Conservation (phyloP, 1,284 basidiomycete genomes). For the Taiwanofungus camphoratus region DNA sequence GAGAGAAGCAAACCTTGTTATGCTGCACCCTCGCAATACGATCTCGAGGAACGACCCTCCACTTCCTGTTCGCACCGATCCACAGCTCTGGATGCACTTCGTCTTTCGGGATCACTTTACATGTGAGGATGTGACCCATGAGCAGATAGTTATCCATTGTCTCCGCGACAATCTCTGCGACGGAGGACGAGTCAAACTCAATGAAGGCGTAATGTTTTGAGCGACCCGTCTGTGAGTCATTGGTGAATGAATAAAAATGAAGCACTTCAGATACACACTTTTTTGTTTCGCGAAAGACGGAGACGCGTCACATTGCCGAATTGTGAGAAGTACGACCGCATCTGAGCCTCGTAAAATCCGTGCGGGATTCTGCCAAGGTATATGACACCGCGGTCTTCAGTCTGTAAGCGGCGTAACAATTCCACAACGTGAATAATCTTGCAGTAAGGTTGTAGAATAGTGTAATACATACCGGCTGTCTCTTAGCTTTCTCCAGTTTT, state of each 20-base stretch:
- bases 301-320: conserved; percentile 90
- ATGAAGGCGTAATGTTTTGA: conserved; percentile 98
- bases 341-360: conserved; percentile 95
- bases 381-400: conserved; percentile 77
- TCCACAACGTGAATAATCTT: no score
- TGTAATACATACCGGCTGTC: conserved; percentile 56
- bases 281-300: conserved; percentile 90
- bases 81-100: conserved; percentile 91
- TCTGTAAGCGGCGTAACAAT: conserved; percentile 32
- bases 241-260: not conserved
- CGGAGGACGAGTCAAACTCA: conserved; percentile 86
- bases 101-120: conserved; percentile 82
- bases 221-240: conserved; percentile 70
- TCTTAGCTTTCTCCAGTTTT: conserved; percentile 80
- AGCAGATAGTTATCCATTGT: conserved; percentile 99
- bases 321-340: conserved; percentile 90
- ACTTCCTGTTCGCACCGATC: conserved; percentile 96
- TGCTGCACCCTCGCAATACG: conserved; percentile 70
- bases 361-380: conserved; percentile 92
- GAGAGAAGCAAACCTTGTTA: conserved; percentile 61
- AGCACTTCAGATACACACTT: conserved; percentile 41
- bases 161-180: conserved; percentile 93
- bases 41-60: conserved; percentile 70
- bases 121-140: conserved; percentile 88
- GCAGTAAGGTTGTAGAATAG: not conserved